phyloP scores from a whole-genome alignment of 176 grass and related monocot genomes.

The Bothriochloa decipiens region DNA sequence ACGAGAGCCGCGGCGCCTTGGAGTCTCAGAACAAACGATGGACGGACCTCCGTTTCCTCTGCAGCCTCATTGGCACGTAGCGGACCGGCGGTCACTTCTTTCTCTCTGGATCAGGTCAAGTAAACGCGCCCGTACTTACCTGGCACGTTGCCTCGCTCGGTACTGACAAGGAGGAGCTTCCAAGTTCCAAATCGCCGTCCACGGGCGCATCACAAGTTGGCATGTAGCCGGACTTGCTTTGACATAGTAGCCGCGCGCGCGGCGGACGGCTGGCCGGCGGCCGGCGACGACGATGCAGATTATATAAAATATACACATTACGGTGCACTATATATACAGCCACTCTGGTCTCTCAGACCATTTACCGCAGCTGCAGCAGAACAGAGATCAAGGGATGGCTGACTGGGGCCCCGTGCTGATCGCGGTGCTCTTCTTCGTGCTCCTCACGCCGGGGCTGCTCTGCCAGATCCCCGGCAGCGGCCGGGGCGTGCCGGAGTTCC shows the following conservation, averaged over 20 bases:
- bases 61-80: too few relatives aligned
- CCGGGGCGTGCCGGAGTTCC: constrained; percentile 40
- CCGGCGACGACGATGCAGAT: background rate
- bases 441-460: constrained; percentile 49
- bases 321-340: background rate
- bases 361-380: too few relatives aligned
- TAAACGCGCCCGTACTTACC: background rate
- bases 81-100: too few relatives aligned
- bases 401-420: constrained; percentile 59
- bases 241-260: too few relatives aligned
- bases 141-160: background rate
- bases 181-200: constrained; percentile 11
- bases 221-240: background rate
- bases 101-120: too few relatives aligned
- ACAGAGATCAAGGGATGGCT: too few relatives aligned
- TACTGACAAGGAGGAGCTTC: background rate
- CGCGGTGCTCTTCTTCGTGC: constrained; percentile 52
- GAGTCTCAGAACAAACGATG: constrained; percentile 8
- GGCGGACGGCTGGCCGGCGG: background rate
- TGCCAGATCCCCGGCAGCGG: constrained; percentile 48
- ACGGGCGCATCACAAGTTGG: background rate
- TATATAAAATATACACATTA: too few relatives aligned
- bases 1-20: background rate
- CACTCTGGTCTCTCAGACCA: background rate
- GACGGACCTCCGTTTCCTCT: background rate